Conservation (phyloP, 2,329 filamentous ascomycete genomes). For the Sporothrix euskadiensis region DNA sequence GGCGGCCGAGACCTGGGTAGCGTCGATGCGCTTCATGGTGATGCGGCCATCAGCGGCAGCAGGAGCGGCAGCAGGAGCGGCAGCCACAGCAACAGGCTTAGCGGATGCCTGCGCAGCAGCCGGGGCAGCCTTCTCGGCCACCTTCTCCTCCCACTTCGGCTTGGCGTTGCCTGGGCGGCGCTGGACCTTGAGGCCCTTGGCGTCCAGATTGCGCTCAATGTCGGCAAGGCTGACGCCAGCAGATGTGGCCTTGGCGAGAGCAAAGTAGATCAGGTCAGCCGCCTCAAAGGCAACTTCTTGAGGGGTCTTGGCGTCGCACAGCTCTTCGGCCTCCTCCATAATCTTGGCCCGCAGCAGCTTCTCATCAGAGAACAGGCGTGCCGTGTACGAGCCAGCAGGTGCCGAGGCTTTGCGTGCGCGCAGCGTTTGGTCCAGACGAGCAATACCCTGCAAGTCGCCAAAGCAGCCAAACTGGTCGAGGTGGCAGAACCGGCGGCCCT, state of each 20-base stretch:
- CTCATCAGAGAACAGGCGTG: conserved; percentile 85
- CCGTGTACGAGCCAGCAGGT: conserved; percentile 89
- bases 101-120: conserved; percentile 30
- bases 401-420: conserved; percentile 78
- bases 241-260: conserved; percentile 82
- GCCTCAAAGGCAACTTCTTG: conserved; percentile 86
- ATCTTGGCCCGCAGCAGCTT: conserved; percentile 93
- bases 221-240: conserved; percentile 84
- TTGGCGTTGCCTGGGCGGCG: conserved; percentile 92
- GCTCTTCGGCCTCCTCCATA: conserved; percentile 95
- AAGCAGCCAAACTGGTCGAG: conserved; percentile 91
- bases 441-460: conserved; percentile 76
- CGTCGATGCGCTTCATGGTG: conserved; percentile 77
- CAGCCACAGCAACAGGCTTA: conserved; percentile 28
- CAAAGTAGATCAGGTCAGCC: conserved; percentile 94
- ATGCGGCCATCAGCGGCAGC: conserved; percentile 57
- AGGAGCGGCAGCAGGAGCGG: conserved; percentile 40
- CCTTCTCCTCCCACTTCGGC: conserved; percentile 84
- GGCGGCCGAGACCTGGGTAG: conserved; percentile 61
- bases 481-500: conserved; percentile 88
- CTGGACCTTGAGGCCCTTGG: conserved; percentile 94
- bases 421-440: conserved; percentile 84
- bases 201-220: conserved; percentile 87
- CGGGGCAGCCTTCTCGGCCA: conserved; percentile 39
- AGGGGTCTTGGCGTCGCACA: conserved; percentile 73